Evolutionary conservation across 495 filamentous ascomycete species (phyloP).

Genomic region (Annulohypoxylon moriforme): DNA sequence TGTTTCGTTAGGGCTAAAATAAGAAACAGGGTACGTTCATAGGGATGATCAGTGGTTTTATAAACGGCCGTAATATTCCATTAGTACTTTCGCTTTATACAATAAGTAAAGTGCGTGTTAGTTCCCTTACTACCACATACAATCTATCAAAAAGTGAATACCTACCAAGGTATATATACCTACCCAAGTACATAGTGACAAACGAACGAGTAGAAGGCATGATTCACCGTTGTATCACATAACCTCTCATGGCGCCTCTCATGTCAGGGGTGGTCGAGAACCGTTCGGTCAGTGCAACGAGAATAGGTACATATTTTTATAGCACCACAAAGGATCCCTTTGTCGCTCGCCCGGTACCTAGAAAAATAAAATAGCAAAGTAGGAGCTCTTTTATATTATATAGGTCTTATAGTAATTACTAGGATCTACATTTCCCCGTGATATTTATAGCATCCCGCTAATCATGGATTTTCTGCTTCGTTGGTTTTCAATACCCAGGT

Average conservation of each 20-base stretch:
- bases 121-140: not conserved
- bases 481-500: not conserved
- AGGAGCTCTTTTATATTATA: not conserved
- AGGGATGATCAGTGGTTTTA: not conserved
- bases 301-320: not conserved
- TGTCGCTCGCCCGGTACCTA: not conserved
- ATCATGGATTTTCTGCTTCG: too few relatives aligned
- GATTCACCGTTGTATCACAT: conserved; percentile 12
- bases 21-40: not conserved
- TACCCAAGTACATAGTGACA: not conserved
- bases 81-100: not conserved
- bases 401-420: not conserved
- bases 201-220: not conserved
- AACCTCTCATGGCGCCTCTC: not conserved
- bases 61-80: not conserved
- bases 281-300: not conserved
- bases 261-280: not conserved
- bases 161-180: not conserved
- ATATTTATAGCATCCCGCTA: not conserved
- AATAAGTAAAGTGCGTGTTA: not conserved
- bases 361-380: not conserved
- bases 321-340: not conserved
- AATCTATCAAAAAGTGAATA: not conserved
- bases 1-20: conserved; percentile 22
- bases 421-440: not conserved